Base-by-base conservation (phyloP, 2,329 filamentous ascomycete species). In the Tympanopsis confertula region DNA sequence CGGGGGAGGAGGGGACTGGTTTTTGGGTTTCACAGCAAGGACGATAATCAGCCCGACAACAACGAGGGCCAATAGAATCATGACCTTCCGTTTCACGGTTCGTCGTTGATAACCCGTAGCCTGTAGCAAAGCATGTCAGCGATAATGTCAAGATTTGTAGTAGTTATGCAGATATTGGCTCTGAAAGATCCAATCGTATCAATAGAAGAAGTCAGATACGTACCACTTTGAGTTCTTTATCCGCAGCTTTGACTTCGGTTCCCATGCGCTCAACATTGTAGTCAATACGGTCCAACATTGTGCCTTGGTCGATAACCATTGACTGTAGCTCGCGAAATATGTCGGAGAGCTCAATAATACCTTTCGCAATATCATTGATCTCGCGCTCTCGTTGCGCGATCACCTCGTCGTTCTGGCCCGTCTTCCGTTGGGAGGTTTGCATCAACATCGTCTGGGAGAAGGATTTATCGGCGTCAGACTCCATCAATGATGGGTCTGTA, bases 201-300 rank as follows among this genome's bases (percentile, higher is more conserved):
- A 7, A 33, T 33, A 7, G 7, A 33, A 13, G 15, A 33, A 12
- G 24, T 10, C 10, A 10, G 15, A 33, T 33, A 33, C 30, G 15
- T 33, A 33, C 83, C 40, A 93, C 78, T 44, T 78, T 86, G 39
- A 98, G 71, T 62, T 98, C 91, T 57, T 89, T 91, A 44, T 94
- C 86, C 3, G 91, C 91, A 15, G 73, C 84, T 55, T 94, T 94
- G 41, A 98, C 86, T 51, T 96, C 87, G 15, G 78, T 80, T n/a
- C 79, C 77, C 84, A 96, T 95, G 43, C 82, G 74, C 62, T 98
- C 91, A 38, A 98, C 87, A 50, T 98, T 98, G 63, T 95, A 98
- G 59, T 98, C 94, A 50, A 94, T 93, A 51, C 91, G 81, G 58
- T 94, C 88, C 17, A 94, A 70, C 73, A 93, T 84, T 13, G 86